These are phyloP conservation scores for Xylaria sp. DNA, from an alignment of 2,329 filamentous ascomycete species.

Conservation along the genomic window DNA sequence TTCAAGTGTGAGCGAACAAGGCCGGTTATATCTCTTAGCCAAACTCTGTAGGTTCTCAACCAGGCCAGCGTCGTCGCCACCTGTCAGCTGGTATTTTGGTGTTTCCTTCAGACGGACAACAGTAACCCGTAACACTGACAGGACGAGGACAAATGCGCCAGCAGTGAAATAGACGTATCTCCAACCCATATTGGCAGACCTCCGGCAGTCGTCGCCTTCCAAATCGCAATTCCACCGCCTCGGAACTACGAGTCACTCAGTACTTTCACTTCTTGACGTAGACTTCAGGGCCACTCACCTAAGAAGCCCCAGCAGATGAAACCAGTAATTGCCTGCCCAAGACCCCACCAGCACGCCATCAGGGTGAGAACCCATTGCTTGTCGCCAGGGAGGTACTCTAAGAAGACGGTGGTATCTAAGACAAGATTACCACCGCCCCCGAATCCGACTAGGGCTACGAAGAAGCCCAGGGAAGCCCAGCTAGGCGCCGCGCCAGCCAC, in stretches of 20 bases:
- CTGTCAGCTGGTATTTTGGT: conserved; percentile 63
- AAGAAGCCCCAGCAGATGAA: conserved; percentile 58
- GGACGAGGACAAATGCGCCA: conserved; percentile 52
- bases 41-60: conserved; percentile 49
- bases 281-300: conserved; percentile 36
- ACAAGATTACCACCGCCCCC: conserved; percentile 69
- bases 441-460: conserved; percentile 67
- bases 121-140: conserved; percentile 60
- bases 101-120: conserved; percentile 63
- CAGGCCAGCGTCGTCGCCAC: conserved; percentile 57
- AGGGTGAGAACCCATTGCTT: conserved; percentile 69
- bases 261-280: not conserved
- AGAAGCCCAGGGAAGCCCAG: conserved; percentile 68
- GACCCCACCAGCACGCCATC: conserved; percentile 62
- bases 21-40: conserved; percentile 47
- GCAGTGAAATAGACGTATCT: conserved; percentile 55
- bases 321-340: conserved; percentile 55
- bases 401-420: conserved; percentile 61
- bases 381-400: conserved; percentile 54
- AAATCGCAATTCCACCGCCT: conserved; percentile 49
- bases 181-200: conserved; percentile 56
- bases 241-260: conserved; percentile 39
- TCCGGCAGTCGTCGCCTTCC: conserved; percentile 47
- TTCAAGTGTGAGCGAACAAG: conserved; percentile 51
- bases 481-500: conserved; percentile 70